These are phyloP conservation scores for Fusarium buharicum DNA, from an alignment of 2,329 filamentous ascomycete species.

Conservation along the genomic window DNA sequence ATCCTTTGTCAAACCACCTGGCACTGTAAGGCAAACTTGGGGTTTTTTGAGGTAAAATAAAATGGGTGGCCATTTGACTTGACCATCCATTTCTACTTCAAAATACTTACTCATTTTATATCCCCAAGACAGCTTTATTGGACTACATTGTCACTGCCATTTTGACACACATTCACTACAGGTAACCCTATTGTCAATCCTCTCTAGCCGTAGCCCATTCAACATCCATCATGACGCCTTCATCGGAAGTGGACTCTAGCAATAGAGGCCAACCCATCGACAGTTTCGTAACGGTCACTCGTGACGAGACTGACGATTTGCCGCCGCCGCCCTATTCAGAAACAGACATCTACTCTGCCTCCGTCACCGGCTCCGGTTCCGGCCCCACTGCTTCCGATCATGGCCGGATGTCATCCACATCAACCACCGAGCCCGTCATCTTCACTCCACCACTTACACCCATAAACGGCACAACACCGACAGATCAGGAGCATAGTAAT, in stretches of 20 bases:
- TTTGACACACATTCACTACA: neutral
- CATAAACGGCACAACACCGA: slow-evolving; percentile 10
- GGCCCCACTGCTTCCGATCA: slow-evolving; percentile 48
- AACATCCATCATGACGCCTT: slow-evolving; percentile 30
- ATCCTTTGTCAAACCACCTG: neutral
- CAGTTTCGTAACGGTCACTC: too few relatives aligned
- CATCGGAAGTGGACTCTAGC: slow-evolving; percentile 23
- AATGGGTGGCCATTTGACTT: too few relatives aligned
- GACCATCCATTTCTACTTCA: too few relatives aligned
- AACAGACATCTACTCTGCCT: slow-evolving; percentile 63
- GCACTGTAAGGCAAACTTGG: too few relatives aligned
- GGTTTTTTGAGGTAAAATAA: too few relatives aligned
- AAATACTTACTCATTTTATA: too few relatives aligned
- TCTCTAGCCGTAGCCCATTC: neutral
- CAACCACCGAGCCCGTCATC: slow-evolving; percentile 57
- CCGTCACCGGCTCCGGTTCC: slow-evolving; percentile 41
- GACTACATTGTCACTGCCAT: neutral
- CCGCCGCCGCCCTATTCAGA: slow-evolving; percentile 68
- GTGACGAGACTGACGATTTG: slow-evolving; percentile 46
- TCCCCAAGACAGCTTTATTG: neutral
- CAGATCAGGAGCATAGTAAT: slow-evolving; percentile 32
- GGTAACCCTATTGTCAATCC: neutral
- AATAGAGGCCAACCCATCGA: slow-evolving; percentile 19
- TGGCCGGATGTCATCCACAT: slow-evolving; percentile 53
- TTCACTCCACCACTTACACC: slow-evolving; percentile 65